phyloP scores from a whole-genome alignment of 352 stramenopile species.

The Phytophthora cryptogea region DNA sequence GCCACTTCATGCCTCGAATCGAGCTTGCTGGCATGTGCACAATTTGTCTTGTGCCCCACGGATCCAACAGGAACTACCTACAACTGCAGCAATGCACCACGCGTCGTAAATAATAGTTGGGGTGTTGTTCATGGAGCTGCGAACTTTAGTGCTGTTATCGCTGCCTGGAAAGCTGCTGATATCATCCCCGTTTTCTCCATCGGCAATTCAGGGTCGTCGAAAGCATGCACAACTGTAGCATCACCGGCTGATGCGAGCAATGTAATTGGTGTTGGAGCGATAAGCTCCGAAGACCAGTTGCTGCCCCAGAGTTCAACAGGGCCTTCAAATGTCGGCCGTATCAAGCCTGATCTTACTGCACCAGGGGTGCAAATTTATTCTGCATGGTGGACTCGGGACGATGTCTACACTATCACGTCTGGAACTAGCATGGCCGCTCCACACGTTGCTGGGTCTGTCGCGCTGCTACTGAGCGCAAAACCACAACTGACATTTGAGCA shows the following conservation, averaged over 20 bases:
- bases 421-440: conserved; percentile 58
- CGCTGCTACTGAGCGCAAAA: conserved; percentile 42
- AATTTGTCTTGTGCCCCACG: conserved; percentile 62
- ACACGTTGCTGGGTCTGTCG: conserved; percentile 47
- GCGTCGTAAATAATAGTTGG: conserved; percentile 65
- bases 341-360: conserved; percentile 55
- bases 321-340: conserved; percentile 20
- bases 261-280: conserved; percentile 50
- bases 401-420: conserved; percentile 39
- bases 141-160: conserved; percentile 37
- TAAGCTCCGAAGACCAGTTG: conserved; percentile 26
- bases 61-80: conserved; percentile 35
- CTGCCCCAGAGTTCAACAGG: conserved; percentile 42
- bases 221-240: conserved; percentile 28
- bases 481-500: conserved; percentile 39
- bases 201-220: conserved; percentile 37
- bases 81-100: conserved; percentile 49
- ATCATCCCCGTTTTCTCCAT: conserved; percentile 54
- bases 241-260: conserved; percentile 39
- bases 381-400: conserved; percentile 40
- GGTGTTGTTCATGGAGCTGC: conserved; percentile 21
- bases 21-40: conserved; percentile 46
- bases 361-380: conserved; percentile 43
- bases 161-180: conserved; percentile 42
- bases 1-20: conserved; percentile 30